phyloP scores from a whole-genome alignment of 2,329 filamentous ascomycete species.

The Acrodontium crateriforme region DNA sequence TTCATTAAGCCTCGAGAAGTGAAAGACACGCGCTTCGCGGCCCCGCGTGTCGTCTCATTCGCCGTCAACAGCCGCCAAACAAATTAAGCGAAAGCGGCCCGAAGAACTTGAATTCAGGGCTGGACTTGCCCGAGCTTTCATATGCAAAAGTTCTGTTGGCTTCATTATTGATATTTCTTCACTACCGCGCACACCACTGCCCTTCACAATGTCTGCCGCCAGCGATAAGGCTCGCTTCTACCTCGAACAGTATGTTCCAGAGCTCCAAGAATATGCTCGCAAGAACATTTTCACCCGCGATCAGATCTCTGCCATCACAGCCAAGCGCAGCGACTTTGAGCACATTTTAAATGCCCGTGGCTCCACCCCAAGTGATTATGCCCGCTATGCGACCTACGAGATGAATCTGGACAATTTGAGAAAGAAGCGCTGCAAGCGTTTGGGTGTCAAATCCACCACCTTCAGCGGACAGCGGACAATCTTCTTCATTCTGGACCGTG shows the following conservation, averaged over 20 bases:
- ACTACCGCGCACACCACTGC: not conserved
- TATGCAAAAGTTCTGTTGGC: too few relatives aligned
- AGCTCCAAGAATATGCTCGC: constrained; percentile 81
- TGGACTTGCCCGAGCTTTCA: too few relatives aligned
- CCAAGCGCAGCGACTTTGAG: constrained; percentile 85
- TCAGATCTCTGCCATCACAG: constrained; percentile 78
- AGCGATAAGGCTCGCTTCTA: constrained; percentile 93
- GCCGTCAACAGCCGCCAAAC: too few relatives aligned
- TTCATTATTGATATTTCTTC: too few relatives aligned
- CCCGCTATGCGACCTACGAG: constrained; percentile 64
- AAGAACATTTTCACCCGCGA: constrained; percentile 85
- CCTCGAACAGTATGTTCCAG: constrained; percentile 80
- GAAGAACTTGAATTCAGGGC: too few relatives aligned
- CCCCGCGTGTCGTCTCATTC: too few relatives aligned
- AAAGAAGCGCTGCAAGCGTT: constrained; percentile 65
- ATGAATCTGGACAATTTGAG: constrained; percentile 59
- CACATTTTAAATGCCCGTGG: constrained; percentile 78
- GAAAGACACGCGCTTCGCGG: too few relatives aligned
- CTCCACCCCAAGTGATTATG: constrained; percentile 62
- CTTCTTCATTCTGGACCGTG: constrained; percentile 80
- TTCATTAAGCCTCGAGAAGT: too few relatives aligned
- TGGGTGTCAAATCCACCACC: constrained; percentile 59
- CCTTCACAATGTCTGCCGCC: constrained; percentile 63
- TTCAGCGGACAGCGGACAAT: constrained; percentile 62
- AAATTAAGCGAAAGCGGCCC: too few relatives aligned